Percentiles rank a stretch among this genome's conserved stretches.
phyloP scores from a whole-genome alignment of 495 filamentous ascomycete species.

The Penicillium atrosanguineum region DNA sequence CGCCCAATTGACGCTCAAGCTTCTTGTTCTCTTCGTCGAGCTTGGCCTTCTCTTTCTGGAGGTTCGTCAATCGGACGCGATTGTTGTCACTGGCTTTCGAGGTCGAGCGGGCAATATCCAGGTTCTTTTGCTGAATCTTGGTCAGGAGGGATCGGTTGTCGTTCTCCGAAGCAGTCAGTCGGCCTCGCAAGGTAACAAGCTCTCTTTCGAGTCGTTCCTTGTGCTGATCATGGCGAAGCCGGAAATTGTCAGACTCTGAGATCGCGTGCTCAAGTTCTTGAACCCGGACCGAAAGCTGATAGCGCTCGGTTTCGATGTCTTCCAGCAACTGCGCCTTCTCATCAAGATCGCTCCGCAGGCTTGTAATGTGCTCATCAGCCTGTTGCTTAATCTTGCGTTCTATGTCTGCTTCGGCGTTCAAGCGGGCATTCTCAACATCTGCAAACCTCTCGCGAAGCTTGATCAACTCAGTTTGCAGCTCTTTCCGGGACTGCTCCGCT shows the following conservation, averaged over 20 bases:
- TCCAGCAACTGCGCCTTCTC: conserved; percentile 65
- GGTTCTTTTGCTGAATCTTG: conserved; percentile 95
- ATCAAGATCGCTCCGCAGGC: conserved; percentile 74
- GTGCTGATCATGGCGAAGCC: conserved; percentile 82
- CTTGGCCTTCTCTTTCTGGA: conserved; percentile 83
- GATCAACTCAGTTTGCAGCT: conserved; percentile 80
- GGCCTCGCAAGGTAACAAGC: conserved; percentile 87
- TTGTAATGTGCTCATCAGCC: conserved; percentile 78
- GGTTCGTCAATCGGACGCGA: conserved; percentile 66
- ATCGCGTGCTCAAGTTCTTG: conserved; percentile 81
- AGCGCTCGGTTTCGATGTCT: conserved; percentile 73
- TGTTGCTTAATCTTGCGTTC: conserved; percentile 76
- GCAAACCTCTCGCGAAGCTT: conserved; percentile 78
- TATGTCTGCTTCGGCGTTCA: conserved; percentile 74
- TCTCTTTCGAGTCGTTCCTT: conserved; percentile 92
- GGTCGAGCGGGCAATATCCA: conserved; percentile 89
- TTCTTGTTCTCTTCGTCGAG: conserved; percentile 80
- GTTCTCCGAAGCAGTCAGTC: conserved; percentile 90
- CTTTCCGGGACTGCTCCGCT: conserved; percentile 84
- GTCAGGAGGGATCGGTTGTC: conserved; percentile 94
- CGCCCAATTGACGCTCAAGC: conserved; percentile 80
- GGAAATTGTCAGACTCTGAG: conserved; percentile 82
- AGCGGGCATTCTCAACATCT: conserved; percentile 77
- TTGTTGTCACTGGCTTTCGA: conserved; percentile 84
- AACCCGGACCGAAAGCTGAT: conserved; percentile 68